Base-by-base conservation (phyloP, 1,284 basidiomycete genomes). In the Ceratobasidium sp. region DNA sequence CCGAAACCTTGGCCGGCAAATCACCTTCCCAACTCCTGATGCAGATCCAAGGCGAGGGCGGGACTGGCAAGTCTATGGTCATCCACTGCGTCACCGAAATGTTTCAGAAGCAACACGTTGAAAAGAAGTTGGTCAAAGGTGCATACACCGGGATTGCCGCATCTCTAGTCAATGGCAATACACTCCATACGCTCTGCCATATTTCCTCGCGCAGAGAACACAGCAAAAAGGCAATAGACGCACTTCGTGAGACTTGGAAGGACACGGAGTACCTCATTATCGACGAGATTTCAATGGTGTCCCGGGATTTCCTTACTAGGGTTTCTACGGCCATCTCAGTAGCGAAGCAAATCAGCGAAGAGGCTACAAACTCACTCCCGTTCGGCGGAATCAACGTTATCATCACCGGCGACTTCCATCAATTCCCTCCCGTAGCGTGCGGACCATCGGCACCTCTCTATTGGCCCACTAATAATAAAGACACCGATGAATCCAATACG, bases 91-190 rank as follows among this genome's bases (percentile, higher is more conserved):
- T 76, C 15, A 74, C 72, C 8, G 24, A 59, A n/a, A 22, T 74
- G 17, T 74, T 76, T 54, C n/a, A n/a, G n/a, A 24, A 14, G 45
- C 63, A 36, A 31, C 5, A n/a, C 2, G 47, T 33, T 2, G 14
- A 2, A 14, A 14, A 79, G 9, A 27, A 75, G 33, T 75, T 84
- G 1, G 27, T 78, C 0, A 84, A 83, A 66, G 77, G 79, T 0
- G 82, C 83, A 11, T 83, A 82, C 45, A 84, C 82, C 0, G 56
- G 56, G 4, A 78, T 84, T 7, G 83, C 83, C 0, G 81, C 83
- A 14, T 82, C 80, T 0, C 60, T 84, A 0, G 82, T 84, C 33
- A 79, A 82, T 50, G 82, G 82, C 0, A 33, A 74, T 17, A 85
- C 84, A 0, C 22, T 83, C 0, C 84, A 85, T 73, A 59, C 56